Evolutionary conservation across 331 rosid genomes (phyloP).

Genomic region (Quercus phellos): DNA sequence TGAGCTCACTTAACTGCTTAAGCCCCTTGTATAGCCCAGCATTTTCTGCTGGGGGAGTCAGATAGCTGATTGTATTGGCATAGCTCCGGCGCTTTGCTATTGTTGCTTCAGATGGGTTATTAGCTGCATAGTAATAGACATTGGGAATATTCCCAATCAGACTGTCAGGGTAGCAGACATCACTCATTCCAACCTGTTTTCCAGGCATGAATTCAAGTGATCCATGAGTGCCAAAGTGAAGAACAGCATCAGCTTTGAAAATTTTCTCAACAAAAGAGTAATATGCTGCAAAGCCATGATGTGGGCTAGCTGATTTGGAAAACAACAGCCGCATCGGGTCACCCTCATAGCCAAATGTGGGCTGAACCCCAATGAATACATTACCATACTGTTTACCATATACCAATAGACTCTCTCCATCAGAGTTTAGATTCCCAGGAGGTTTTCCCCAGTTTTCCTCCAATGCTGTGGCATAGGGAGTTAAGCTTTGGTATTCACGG

Average conservation of each 20-base stretch:
- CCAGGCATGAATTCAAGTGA: slow-evolving; percentile 99
- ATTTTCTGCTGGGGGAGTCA: slow-evolving; percentile 98
- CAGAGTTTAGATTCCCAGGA: slow-evolving; percentile 91
- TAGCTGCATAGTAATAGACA: slow-evolving; percentile 90
- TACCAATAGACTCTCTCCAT: slow-evolving; percentile 88
- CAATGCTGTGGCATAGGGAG: slow-evolving; percentile 70
- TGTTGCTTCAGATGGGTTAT: slow-evolving; percentile 97
- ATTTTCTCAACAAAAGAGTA: slow-evolving; percentile 86
- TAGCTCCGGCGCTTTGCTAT: slow-evolving; percentile 94
- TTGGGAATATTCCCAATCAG: slow-evolving; percentile 92
- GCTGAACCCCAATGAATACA: slow-evolving; percentile 93
- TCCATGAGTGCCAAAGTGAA: slow-evolving; percentile 96
- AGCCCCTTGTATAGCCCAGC: slow-evolving; percentile 99
- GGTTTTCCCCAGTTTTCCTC: slow-evolving; percentile 99
- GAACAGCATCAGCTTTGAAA: slow-evolving; percentile 93
- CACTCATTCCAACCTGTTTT: slow-evolving; percentile 99
- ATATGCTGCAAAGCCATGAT: slow-evolving; percentile 97
- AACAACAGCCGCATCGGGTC: slow-evolving; percentile 97
- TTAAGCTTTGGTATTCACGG: slow-evolving; percentile 73
- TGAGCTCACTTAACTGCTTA: slow-evolving; percentile 91
- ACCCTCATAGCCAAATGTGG: slow-evolving; percentile 95
- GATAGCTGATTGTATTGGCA: slow-evolving; percentile 93
- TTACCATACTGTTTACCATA: slow-evolving; percentile 88
- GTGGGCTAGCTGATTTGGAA: slow-evolving; percentile 99
- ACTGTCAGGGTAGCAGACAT: slow-evolving; percentile 90